Base-by-base conservation (phyloP, 805 yeast genomes). In the Zygotorulaspora sp. region DNA sequence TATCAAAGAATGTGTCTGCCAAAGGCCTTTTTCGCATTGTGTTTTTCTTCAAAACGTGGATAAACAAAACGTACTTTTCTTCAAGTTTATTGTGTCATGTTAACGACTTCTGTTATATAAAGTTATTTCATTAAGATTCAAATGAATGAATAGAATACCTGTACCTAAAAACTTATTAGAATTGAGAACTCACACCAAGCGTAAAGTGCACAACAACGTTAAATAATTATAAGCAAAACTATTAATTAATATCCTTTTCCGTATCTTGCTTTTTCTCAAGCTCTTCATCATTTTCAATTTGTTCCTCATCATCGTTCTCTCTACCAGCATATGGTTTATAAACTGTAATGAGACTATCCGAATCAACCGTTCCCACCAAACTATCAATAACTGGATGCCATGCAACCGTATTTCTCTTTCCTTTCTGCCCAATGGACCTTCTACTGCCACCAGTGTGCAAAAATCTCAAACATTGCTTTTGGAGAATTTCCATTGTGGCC, bases 401-500 rank as follows among this genome's bases (percentile, higher is more conserved):
- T 7, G 58, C 48, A 5, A 53, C 62, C 5, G 55, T 50, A 21
- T 50, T 52, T 19, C 47, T 46, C 43, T 44, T 48, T 26, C 52
- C 54, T 15, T 34, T 43, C 13, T 26, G 32, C 1, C 46, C 52
- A 19, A 38, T 30, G n/a, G 41, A 32, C 28, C 58, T 49, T 43
- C 61, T 51, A 20, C 49, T 48, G 8, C 62, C 62, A n/a, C 61
- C 61, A 1, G 58, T 52, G 30, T 57, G 63, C 21, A 50, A 47
- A 30, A 55, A 58, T 13, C 50, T 42, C 35, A 60, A 38, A 35
- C 59, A 59, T 27, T 50, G 59, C 7, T 52, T 49, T 38, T 57
- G 59, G 28, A 53, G 35, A 28, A 52, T 48, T 38, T 52, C 57
- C 29, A 50, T 48, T 4, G 45, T 44, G 48, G 72, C 70, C 13